Evolutionary conservation across 2,329 filamentous ascomycete genomes (phyloP), one percentile per base, ranked within the genome.

Genomic region (Pseudocercospora eumusae): DNA sequence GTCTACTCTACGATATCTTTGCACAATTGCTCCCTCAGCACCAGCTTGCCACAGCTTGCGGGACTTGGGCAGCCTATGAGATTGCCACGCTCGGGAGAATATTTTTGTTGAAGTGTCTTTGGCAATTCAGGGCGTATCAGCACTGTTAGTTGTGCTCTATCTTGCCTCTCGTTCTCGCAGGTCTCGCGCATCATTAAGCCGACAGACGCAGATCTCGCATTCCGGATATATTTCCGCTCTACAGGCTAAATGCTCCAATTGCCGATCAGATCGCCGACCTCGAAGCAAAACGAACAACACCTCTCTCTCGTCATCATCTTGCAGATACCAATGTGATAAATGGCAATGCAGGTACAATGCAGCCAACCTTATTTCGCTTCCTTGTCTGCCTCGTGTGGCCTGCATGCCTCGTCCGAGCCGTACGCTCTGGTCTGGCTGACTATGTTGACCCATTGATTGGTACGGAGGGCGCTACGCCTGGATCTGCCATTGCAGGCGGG

Each of bases 401-500:
- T 52, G 15, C 23, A 31, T 25, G 15, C n/a, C 49, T 52, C 4
- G 49, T 13, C 10, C 10, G 10, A 18, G 49, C 49, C 8, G 3
- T 31, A 7, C 20, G 23, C 21, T 52, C 54, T 20, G 49, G 59
- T 23, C 50, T 59, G 10, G 49, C 63, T n/a, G 42, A 49, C 21
- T 76, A 76, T 70, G 80, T 81, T 8, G 80, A 82, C 60, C 74
- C 77, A 0, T 76, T 82, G 49, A 81, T 82, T 20, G 80, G 80
- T 6, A 79, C 79, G 0, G 79, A 81, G 65, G 79, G 80, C 7
- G 77, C 77, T 0, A 77, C 75, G 33, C 66, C 77, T 3, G 79
- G 79, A 2, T 71, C 73, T 7, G 67, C 66, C 62, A 36, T 40
- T 40, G 36, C 36, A 18, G 36, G 36, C n/a, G 36, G 36, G n/a